Base-by-base conservation (phyloP, 768 basidiomycete species). In the Cubamyces lactineus region DNA sequence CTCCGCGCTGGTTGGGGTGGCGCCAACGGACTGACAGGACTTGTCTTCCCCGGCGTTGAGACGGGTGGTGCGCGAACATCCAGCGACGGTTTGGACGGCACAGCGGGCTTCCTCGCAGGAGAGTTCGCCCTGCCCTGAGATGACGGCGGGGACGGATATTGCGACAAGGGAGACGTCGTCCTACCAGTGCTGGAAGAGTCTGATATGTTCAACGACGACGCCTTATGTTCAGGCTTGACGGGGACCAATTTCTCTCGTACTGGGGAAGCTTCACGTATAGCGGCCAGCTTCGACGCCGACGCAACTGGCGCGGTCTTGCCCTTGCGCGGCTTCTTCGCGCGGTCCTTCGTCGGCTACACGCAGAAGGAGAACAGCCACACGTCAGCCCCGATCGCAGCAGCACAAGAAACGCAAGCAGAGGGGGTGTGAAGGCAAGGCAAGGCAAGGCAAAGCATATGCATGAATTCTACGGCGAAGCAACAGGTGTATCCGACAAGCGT, bases 301-400 rank as follows among this genome's bases (percentile, higher is more conserved):
- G 56, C 40, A 15, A 54, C 52, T 15, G 48, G 59, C 28, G 66
- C 57, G 49, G 49, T 63, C 67, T 75, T 80, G 57, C 69, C 73
- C 72, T 84, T 89, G 69, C 80, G 81, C 46, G 87, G 87, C 72
- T 86, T 88, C 75, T 82, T 86, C 49, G 85, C 86, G 71, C 89
- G 81, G 57, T 84, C 85, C 77, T 85, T 90, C 21, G 91, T 91
- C 52, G 87, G 89, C 91, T 93, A 72, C 41, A 71, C 58, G 61
- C 40, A 59, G 45, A 61, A 50, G 59, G 56, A 51, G 60, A 63
- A 66, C 61, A 64, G 40, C 46, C 41, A 63, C 51, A 53, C 6
- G 53, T 60, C 66, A 66, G 58, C 62, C 52, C 45, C 23, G 46
- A 16, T 50, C 59, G 30, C 45, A 57, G 51, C 16, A 53, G 62